Conservation (phyloP, 345 rosid genomes). For the Hypericum androsaemum region DNA sequence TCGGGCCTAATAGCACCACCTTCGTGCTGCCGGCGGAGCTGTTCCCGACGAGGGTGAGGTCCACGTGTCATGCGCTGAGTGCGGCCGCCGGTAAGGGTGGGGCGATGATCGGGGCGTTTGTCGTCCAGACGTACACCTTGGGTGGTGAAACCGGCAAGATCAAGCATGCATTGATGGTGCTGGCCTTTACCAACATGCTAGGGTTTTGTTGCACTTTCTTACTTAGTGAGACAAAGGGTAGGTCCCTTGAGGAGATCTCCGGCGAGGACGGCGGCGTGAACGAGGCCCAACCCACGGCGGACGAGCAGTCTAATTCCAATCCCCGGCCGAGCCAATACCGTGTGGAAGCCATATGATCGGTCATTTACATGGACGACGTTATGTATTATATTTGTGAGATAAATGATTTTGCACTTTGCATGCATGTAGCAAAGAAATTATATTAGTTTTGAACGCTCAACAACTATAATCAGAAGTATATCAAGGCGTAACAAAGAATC, state of each 20-base stretch:
- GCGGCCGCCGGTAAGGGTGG: slow-evolving; percentile 56
- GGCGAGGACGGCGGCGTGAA: slow-evolving; percentile 37
- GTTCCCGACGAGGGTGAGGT: slow-evolving; percentile 41
- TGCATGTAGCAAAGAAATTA: too few relatives aligned
- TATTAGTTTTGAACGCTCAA: too few relatives aligned
- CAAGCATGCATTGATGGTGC: slow-evolving; percentile 18
- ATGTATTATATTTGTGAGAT: too few relatives aligned
- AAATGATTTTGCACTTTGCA: too few relatives aligned
- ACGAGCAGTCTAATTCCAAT: not conserved
- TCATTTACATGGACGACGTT: too few relatives aligned
- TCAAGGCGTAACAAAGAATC: too few relatives aligned
- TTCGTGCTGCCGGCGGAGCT: slow-evolving; percentile 54
- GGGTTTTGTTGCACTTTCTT: slow-evolving; percentile 49
- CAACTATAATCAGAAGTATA: too few relatives aligned
- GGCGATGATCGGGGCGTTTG: slow-evolving; percentile 44
- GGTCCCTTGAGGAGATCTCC: slow-evolving; percentile 47
- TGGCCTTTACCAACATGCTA: slow-evolving; percentile 40
- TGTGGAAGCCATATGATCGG: too few relatives aligned
- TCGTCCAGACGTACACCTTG: slow-evolving; percentile 31
- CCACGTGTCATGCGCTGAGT: slow-evolving; percentile 50
- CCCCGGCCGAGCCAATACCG: too few relatives aligned
- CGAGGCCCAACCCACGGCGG: slow-evolving; percentile 12
- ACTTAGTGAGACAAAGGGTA: slow-evolving; percentile 40
- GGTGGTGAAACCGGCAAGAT: slow-evolving; percentile 9
- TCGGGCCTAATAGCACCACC: slow-evolving; percentile 52